Evolutionary conservation across 176 grass and related monocot species (phyloP).

Genomic region (Zizania latifolia): DNA sequence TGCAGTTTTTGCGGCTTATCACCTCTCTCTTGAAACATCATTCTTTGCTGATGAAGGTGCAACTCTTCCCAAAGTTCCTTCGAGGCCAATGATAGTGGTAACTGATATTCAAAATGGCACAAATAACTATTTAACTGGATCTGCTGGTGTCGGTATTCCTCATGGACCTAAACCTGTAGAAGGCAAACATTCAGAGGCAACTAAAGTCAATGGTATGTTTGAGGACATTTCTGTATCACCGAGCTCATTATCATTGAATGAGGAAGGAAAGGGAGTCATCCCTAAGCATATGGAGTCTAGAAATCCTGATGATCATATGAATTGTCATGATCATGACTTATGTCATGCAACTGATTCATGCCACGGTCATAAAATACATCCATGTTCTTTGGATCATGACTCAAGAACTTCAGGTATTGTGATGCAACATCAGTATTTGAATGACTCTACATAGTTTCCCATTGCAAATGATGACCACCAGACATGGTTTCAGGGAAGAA

Average conservation of each 20-base stretch:
- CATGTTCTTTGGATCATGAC: conserved; percentile 16
- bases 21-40: conserved; percentile 86
- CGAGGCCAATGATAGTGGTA: conserved; percentile 19
- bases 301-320: not conserved
- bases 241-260: conserved; percentile 31
- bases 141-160: not conserved
- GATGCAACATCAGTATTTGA: conserved; percentile 15
- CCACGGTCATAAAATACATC: conserved; percentile 20
- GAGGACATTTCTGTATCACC: conserved; percentile 22
- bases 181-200: not conserved
- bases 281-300: conserved; percentile 13
- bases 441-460: conserved; percentile 7
- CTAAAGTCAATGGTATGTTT: conserved; percentile 5
- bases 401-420: conserved; percentile 17
- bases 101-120: conserved; percentile 14
- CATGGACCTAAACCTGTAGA: conserved; percentile 16
- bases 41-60: conserved; percentile 92
- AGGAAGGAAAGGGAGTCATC: conserved; percentile 1
- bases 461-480: conserved; percentile 10
- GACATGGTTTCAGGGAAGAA: conserved; percentile 18
- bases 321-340: conserved; percentile 7
- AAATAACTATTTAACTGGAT: not conserved
- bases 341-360: conserved; percentile 12
- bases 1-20: conserved; percentile 89
- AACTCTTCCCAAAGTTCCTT: conserved; percentile 51